Base-by-base conservation (phyloP, 1,139 yeast genomes). In the Blastobotrys aristatus region DNA sequence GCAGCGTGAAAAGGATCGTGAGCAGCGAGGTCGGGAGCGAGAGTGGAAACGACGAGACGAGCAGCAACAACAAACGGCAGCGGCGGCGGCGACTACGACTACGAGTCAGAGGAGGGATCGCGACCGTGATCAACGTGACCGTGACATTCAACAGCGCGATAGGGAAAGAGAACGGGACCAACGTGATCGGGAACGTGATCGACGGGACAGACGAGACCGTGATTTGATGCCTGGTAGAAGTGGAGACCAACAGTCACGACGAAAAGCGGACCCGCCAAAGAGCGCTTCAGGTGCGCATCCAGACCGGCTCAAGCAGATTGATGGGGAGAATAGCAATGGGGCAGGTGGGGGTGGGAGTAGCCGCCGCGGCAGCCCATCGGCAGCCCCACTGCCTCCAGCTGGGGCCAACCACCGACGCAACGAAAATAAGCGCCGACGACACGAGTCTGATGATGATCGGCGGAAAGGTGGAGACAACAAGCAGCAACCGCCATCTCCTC, bases 151-250 rank as follows among this genome's bases (percentile, higher is more conserved):
- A 4, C 49, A 51, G 27, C 37, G 57, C 44, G 53, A 53, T 43
- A 42, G 63, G 51, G 46, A 44, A 38, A 56, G 40, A n/a, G n/a
- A n/a, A 50, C 52, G 34, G 45, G 52, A 22, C 51, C 31, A 21
- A 14, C 41, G 54, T 16, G 51, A 34, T 18, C 40, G 52, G 17
- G 50, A 38, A 22, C 29, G 47, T 7, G 18, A 39, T 14, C 18
- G 33, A 36, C 27, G 22, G 21, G 40, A 36, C 35, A 17, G 26
- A 27, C 33, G 42, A 22, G 46, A 34, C 3, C 3, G 43, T 29
- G 48, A 42, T 17, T 33, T 44, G 33, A 31, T 22, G 16, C 40
- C 35, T 16, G 29, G 29, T 4, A 32, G 43, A 37, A 30, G 21
- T 21, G 29, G 13, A 14, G 33, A 30, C 14, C 11, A 30, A n/a